A percentile compares a stretch with the other conserved stretches of the same genome.
Conservation (phyloP, 2,329 filamentous ascomycete genomes). For the Apiospora malaysiana region DNA sequence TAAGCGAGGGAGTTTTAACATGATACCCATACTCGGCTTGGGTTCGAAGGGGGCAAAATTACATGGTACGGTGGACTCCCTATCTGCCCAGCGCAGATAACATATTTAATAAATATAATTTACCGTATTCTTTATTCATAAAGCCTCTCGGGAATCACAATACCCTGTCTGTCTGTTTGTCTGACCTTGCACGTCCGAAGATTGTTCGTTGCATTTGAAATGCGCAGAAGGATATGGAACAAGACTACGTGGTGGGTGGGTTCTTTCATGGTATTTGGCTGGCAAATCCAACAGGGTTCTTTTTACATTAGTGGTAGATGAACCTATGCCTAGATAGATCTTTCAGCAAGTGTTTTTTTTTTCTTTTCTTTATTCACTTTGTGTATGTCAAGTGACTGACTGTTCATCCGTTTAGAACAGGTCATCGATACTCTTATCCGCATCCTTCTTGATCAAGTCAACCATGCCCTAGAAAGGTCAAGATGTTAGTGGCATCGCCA, state of each 20-base stretch:
- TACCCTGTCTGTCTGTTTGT: too few relatives aligned
- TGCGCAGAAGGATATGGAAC: too few relatives aligned
- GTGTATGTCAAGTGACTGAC: background rate
- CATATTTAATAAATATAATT: background rate
- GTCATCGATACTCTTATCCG: constrained; percentile 89
- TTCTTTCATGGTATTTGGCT: too few relatives aligned
- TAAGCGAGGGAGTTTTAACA: constrained; percentile 9
- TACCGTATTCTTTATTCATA: background rate
- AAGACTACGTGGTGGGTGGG: too few relatives aligned
- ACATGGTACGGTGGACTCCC: background rate
- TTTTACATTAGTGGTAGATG: background rate
- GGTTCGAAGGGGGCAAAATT: background rate
- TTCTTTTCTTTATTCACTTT: background rate
- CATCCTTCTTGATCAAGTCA: constrained; percentile 90
- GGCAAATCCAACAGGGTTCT: too few relatives aligned
- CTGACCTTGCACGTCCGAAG: too few relatives aligned
- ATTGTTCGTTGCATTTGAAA: too few relatives aligned
- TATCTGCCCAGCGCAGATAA: background rate
- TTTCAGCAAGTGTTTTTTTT: background rate
- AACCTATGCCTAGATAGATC: background rate
- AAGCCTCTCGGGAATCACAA: background rate
- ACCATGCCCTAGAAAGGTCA: constrained; percentile 76
- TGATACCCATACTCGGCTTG: constrained; percentile 9
- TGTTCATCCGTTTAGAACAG: constrained; percentile 62
- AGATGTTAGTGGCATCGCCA: constrained; percentile 32